A percentile compares a stretch with the other conserved stretches of the same genome.
phyloP scores from a whole-genome alignment of 441 rosid species.

The Erodium texanum region DNA sequence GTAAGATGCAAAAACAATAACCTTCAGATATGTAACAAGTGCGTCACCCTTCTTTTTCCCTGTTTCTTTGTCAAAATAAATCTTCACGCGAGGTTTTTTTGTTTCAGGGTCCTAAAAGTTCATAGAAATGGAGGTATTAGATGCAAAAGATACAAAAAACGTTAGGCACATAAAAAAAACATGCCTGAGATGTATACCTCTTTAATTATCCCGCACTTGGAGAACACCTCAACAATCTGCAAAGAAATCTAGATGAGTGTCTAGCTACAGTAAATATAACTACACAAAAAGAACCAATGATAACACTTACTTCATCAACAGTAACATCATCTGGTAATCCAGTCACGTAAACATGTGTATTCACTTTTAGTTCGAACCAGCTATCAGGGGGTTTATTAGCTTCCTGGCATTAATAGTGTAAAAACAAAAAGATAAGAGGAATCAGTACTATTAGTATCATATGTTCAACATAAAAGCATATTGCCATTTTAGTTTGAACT shows the following conservation, averaged over 20 bases:
- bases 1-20: slow-evolving; percentile 22
- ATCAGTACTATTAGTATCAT: slow-evolving; percentile 1
- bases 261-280: slow-evolving; percentile 16
- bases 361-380: slow-evolving; percentile 96
- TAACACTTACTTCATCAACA: slow-evolving; percentile 65
- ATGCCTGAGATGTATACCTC: slow-evolving; percentile 42
- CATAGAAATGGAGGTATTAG: neutral
- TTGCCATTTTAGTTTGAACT: neutral
- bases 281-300: slow-evolving; percentile 9
- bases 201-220: slow-evolving; percentile 93
- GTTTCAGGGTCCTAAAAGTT: slow-evolving; percentile 69
- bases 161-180: no score
- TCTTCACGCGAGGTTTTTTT: slow-evolving; percentile 84
- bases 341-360: slow-evolving; percentile 81
- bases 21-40: slow-evolving; percentile 82
- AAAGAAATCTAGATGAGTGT: slow-evolving; percentile 24
- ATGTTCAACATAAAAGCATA: neutral
- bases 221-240: slow-evolving; percentile 84
- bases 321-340: slow-evolving; percentile 91
- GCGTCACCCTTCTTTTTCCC: slow-evolving; percentile 92
- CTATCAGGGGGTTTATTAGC: slow-evolving; percentile 83
- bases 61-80: slow-evolving; percentile 75
- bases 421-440: slow-evolving; percentile 4
- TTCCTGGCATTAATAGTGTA: slow-evolving; percentile 43
- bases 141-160: slow-evolving; percentile 1